Percentiles rank a stretch among this genome's conserved stretches.
phyloP scores from a whole-genome alignment of 1,139 yeast genomes.

The Geotrichum klebahnii region DNA sequence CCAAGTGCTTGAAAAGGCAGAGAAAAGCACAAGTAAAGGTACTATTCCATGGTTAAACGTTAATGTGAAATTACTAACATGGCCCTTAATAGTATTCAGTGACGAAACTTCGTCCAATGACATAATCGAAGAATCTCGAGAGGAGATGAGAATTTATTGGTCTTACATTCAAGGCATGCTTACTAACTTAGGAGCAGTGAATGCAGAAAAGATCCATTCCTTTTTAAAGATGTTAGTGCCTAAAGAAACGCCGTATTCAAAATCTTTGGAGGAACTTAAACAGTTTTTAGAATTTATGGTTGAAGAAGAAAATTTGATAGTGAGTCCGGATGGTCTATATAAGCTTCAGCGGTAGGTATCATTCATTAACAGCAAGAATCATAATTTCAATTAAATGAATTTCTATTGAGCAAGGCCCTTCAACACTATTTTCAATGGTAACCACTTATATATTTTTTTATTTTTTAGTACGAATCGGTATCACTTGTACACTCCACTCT shows the following conservation, averaged over 20 bases:
- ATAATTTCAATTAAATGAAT: no score
- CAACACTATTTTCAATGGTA: no score
- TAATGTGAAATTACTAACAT: neutral
- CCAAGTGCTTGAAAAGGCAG: conserved; percentile 33
- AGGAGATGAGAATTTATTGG: conserved; percentile 44
- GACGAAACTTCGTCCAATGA: neutral
- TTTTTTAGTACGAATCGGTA: no score
- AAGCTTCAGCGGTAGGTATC: conserved; percentile 9
- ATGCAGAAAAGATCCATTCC: conserved; percentile 49
- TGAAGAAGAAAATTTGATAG: conserved; percentile 44
- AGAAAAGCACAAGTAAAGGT: conserved; percentile 38
- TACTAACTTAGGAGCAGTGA: conserved; percentile 51
- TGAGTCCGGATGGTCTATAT: conserved; percentile 17
- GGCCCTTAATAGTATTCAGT: neutral
- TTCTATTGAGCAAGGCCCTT: no score
- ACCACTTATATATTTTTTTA: no score
- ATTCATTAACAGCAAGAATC: neutral
- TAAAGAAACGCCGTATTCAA: conserved; percentile 46
- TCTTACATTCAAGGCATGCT: conserved; percentile 55
- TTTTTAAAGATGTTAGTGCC: conserved; percentile 55
- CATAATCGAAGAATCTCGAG: conserved; percentile 32
- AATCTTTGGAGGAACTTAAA: conserved; percentile 44
- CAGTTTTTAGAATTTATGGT: conserved; percentile 43
- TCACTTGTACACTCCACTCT: no score
- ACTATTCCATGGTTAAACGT: conserved; percentile 29